Evolutionary conservation across 768 basidiomycete species (phyloP).

Genomic region (Dendrothele bispora): DNA sequence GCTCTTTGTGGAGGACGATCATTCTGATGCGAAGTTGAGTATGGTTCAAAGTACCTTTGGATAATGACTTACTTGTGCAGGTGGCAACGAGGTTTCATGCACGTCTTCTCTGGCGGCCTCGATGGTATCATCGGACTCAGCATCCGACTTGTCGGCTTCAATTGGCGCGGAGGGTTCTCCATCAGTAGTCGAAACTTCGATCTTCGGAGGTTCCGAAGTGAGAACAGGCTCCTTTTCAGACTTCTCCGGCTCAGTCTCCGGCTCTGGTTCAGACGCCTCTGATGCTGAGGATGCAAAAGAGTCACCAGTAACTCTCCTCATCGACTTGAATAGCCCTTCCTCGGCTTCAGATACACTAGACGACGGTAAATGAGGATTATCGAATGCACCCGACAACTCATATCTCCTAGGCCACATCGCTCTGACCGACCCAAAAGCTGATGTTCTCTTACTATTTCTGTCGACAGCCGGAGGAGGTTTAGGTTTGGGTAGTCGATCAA

Average conservation of each 20-base stretch:
- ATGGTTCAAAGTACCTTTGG: neutral
- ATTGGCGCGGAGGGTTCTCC: conserved; percentile 1
- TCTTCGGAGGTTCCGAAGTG: neutral
- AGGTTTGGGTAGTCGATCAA: conserved; percentile 79
- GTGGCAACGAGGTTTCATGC: conserved; percentile 16
- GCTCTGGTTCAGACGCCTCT: conserved; percentile 68
- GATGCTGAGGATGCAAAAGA: conserved; percentile 70
- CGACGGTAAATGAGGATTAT: conserved; percentile 56
- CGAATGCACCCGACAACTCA: conserved; percentile 53
- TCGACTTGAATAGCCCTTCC: conserved; percentile 49
- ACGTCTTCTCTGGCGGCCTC: conserved; percentile 41
- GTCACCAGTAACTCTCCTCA: conserved; percentile 51
- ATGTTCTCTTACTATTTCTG: conserved; percentile 51
- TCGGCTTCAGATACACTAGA: conserved; percentile 75
- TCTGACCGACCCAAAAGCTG: conserved; percentile 69
- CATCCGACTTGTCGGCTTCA: conserved; percentile 47
- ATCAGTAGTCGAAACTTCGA: conserved; percentile 7
- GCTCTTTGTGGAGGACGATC: conserved; percentile 25
- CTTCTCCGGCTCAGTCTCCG: conserved; percentile 20
- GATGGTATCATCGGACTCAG: conserved; percentile 85
- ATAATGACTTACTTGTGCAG: conserved; percentile 25
- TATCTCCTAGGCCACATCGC: conserved; percentile 70
- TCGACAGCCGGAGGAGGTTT: conserved; percentile 51
- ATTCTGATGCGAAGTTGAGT: conserved; percentile 14
- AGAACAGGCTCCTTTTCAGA: conserved; percentile 2